These are phyloP conservation scores for Leccinellum luteum DNA, from an alignment of 768 basidiomycete genomes.

Conservation along the genomic window DNA sequence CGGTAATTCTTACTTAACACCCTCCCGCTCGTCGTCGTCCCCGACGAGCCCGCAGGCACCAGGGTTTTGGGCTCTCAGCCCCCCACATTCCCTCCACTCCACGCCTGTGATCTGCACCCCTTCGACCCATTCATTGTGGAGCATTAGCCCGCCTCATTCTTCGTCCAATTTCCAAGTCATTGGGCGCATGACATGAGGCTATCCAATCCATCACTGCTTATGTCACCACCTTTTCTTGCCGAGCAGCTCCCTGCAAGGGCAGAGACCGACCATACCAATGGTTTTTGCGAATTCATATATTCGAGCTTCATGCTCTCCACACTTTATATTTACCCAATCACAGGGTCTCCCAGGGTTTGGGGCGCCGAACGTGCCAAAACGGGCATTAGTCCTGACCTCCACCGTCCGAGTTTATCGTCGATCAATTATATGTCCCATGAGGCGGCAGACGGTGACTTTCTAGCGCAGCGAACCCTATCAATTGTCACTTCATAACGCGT, in stretches of 20 bases:
- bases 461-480: neutral
- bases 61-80: slow-evolving; percentile 2
- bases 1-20: slow-evolving; percentile 4
- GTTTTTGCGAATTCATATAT: neutral
- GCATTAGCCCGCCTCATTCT: neutral
- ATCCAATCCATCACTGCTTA: neutral
- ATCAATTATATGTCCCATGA: slow-evolving; percentile 3
- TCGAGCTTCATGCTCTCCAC: neutral
- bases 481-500: neutral
- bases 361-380: neutral
- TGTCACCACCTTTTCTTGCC: neutral
- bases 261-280: neutral
- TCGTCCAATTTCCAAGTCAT: neutral
- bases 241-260: neutral
- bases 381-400: neutral
- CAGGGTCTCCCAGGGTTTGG: neutral
- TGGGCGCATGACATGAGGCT: neutral
- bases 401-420: neutral
- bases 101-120: neutral
- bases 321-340: neutral
- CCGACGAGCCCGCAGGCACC: slow-evolving; percentile 1
- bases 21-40: slow-evolving; percentile 3
- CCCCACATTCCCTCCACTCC: neutral
- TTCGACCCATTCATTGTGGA: neutral
- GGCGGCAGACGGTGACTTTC: neutral